Evolutionary conservation across 192 early-diverging fungal genomes (phyloP).

Genomic region (Tieghemiomyces parasiticus): DNA sequence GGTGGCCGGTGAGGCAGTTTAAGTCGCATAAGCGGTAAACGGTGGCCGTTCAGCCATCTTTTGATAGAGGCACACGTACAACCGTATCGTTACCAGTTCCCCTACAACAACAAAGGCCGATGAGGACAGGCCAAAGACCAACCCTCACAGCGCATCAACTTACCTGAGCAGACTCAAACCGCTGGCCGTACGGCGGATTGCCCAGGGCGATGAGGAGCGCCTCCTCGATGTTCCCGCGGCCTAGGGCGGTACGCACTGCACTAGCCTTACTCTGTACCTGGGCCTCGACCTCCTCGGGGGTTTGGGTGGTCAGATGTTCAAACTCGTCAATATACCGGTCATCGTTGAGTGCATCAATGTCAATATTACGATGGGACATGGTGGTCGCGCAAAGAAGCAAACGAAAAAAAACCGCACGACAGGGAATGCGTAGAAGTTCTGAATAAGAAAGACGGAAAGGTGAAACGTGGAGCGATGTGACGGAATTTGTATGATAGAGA

Average conservation of each 20-base stretch:
- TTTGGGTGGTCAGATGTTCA: slow-evolving; percentile 4
- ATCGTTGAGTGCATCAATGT: slow-evolving; percentile 39
- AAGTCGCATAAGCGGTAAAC: too few relatives aligned
- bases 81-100: too few relatives aligned
- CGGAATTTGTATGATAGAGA: too few relatives aligned
- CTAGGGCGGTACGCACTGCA: slow-evolving; percentile 47
- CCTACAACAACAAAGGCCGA: too few relatives aligned
- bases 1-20: too few relatives aligned
- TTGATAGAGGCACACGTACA: too few relatives aligned
- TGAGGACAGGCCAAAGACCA: too few relatives aligned
- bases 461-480: too few relatives aligned
- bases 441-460: too few relatives aligned
- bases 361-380: slow-evolving; percentile 55
- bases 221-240: slow-evolving; percentile 36
- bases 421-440: too few relatives aligned
- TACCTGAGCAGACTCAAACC: slow-evolving; percentile 46
- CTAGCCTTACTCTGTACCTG: slow-evolving; percentile 35
- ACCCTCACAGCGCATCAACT: too few relatives aligned
- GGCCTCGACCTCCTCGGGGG: slow-evolving; percentile 30
- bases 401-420: slow-evolving; percentile 13
- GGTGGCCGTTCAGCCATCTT: too few relatives aligned
- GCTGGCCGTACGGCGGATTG: slow-evolving; percentile 54
- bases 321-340: slow-evolving; percentile 15
- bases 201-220: slow-evolving; percentile 45
- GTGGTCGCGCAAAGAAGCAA: not conserved